A percentile compares a stretch with the other conserved stretches of the same genome.
phyloP scores from a whole-genome alignment of 148 eudicot genomes.

The Diospyros kaki region DNA sequence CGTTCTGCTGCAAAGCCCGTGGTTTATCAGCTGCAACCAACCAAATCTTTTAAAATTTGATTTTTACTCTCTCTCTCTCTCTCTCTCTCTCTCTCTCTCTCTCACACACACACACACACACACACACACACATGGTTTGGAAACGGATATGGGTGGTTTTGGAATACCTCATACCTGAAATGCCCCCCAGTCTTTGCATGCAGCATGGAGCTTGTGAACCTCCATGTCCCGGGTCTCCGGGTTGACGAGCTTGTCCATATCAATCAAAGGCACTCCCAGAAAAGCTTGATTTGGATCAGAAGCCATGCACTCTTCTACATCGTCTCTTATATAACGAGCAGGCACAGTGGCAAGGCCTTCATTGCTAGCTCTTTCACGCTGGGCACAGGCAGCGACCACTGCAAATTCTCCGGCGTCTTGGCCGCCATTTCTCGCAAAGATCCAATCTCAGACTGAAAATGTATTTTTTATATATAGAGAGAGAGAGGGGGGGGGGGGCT shows the following conservation, averaged over 20 bases:
- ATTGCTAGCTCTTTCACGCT: constrained; percentile 18
- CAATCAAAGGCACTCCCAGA: constrained; percentile 6
- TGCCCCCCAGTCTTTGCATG: constrained; percentile 22
- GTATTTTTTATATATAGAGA: no score
- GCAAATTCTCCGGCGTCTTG: neutral
- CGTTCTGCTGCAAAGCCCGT: constrained; percentile 8
- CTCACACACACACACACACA: no score
- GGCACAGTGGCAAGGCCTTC: constrained; percentile 6
- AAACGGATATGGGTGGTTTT: no score
- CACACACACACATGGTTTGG: no score
- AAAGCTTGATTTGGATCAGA: neutral
- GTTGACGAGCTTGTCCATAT: constrained; percentile 10
- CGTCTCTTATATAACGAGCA: constrained; percentile 10
- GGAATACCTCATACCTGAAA: constrained; percentile 15
- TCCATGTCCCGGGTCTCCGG: constrained; percentile 3
- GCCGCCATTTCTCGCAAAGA: neutral
- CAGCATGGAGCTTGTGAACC: constrained; percentile 18
- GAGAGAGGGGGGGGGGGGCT: no score
- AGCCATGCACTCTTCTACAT: neutral
- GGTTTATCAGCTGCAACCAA: constrained; percentile 12
- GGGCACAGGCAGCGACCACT: constrained; percentile 19
- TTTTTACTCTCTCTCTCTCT: no score
- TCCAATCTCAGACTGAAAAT: no score
- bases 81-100: no score
- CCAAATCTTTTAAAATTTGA: neutral